A percentile compares a stretch with the other conserved stretches of the same genome.
phyloP scores from a whole-genome alignment of 306 rosid genomes.

The Ochetophila trinervis region DNA sequence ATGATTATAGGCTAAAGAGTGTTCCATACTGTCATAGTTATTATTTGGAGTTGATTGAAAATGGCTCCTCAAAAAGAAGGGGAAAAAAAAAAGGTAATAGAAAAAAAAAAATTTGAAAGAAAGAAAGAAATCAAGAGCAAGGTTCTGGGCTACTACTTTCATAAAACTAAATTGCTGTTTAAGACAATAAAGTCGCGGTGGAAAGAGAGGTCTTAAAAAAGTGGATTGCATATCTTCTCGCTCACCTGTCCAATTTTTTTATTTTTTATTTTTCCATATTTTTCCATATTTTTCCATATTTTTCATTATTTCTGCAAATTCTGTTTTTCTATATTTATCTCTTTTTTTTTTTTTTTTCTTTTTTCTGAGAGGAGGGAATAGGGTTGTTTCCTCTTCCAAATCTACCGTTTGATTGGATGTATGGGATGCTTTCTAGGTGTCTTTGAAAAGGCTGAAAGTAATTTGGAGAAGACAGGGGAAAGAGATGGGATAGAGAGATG shows the following conservation, averaged over 20 bases:
- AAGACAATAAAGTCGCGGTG: constrained; percentile 21
- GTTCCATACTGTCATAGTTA: constrained; percentile 13
- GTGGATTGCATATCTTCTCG: constrained; percentile 34
- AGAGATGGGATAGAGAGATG: constrained; percentile 22
- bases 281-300: constrained; percentile 5
- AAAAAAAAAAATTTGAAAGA: constrained; percentile 17
- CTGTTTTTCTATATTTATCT: background rate
- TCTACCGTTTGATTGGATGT: constrained; percentile 48
- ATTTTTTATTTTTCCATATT: constrained; percentile 8
- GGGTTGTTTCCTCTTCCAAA: constrained; percentile 29
- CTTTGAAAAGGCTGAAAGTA: constrained; percentile 46
- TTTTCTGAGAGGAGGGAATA: background rate
- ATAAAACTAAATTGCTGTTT: constrained; percentile 33
- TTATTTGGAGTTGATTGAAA: constrained; percentile 31
- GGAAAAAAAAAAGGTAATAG: constrained; percentile 3
- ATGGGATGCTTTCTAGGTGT: constrained; percentile 45
- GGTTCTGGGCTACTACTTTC: constrained; percentile 18
- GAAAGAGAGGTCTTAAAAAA: constrained; percentile 19
- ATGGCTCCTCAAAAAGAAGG: constrained; percentile 14
- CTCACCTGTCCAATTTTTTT: constrained; percentile 12
- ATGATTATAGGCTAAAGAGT: constrained; percentile 26
- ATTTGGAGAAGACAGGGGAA: constrained; percentile 9
- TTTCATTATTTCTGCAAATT: constrained; percentile 7
- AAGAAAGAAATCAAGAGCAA: background rate
- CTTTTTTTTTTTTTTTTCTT: constrained; percentile 6